Conservation (phyloP, 805 yeast genomes). For the Clavispora vitiphila region DNA sequence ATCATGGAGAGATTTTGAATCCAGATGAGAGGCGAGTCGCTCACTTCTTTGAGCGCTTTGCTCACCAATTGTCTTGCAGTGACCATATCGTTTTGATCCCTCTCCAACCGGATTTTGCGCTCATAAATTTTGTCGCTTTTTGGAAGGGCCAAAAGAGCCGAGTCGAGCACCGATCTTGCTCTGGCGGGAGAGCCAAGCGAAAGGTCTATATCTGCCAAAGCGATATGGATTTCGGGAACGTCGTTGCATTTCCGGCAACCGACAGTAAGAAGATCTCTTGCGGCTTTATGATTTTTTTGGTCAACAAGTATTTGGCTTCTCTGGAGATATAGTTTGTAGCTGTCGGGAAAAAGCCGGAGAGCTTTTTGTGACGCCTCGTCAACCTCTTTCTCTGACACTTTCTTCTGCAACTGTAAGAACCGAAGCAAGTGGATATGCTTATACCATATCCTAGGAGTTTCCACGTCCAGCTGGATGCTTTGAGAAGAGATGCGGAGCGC, state of each 20-base stretch:
- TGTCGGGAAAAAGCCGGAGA: constrained; percentile 42
- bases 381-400: constrained; percentile 11
- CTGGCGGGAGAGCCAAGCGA: constrained; percentile 39
- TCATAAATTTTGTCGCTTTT: constrained; percentile 50
- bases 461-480: constrained; percentile 11
- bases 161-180: constrained; percentile 71
- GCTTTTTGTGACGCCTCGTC: constrained; percentile 40
- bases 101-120: constrained; percentile 57
- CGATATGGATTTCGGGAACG: constrained; percentile 49
- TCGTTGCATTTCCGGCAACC: constrained; percentile 49
- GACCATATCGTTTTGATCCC: constrained; percentile 37
- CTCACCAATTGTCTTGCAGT: constrained; percentile 54
- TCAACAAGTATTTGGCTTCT: constrained; percentile 49
- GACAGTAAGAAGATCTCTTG: constrained; percentile 42
- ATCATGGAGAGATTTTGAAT: constrained; percentile 47
- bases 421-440: constrained; percentile 54
- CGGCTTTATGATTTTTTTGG: constrained; percentile 22
- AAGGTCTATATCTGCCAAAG: constrained; percentile 42
- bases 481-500: constrained; percentile 32
- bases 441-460: constrained; percentile 52
- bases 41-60: constrained; percentile 54
- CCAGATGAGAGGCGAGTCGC: constrained; percentile 64
- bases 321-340: constrained; percentile 55
- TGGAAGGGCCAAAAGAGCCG: constrained; percentile 52
- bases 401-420: constrained; percentile 20